Base-by-base conservation (phyloP, 139 green algal genomes). In the Tetraselmis chui region DNA sequence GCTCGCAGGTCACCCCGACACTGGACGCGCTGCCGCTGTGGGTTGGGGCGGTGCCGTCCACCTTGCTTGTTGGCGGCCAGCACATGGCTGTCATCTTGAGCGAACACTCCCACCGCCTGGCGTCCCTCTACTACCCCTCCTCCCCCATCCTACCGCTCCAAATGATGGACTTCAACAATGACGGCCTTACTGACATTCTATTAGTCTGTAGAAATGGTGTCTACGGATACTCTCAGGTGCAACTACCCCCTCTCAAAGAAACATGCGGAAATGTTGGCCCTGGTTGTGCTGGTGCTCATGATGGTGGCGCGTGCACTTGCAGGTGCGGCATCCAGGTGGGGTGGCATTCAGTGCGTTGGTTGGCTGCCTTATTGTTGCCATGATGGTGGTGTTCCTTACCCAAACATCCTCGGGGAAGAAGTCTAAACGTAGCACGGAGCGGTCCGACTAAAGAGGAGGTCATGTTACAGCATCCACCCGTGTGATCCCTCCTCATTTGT, bases 161-260 rank as follows among this genome's bases (percentile, higher is more conserved):
- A 30, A 79, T 95, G 26, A 84, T 85, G 28, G 96, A 99, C 79
- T 99, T 97, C 87, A 95, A 95, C 82, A 89, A 93, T 0, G 95
- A 98, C 80, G 88, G 92, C 1, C 87, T 96, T 31, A 98, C 89
- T 25, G 96, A 99, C 82, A 76, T 99, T 1, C 82, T 99, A 0
- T 59, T 98, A 1, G 79, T 94, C 0, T 89, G 84, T 0, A 27
- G 75, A 1, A 59, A 89, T 22, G 92, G 91, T 1, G n/a, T 95
- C 0, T 98, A 95, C 83, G 95, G 88, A 1, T 97, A 90, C 79
- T 84, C 85, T 32, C 91, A 94, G 87, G 81, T 90, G 58, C 28
- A 32, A 30, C 32, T 18, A 25, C 45, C 45, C 45, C 45, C 45
- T 18, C 45, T 67, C 45, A 5, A 22, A n/a, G 26, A 0, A 0